These are phyloP conservation scores for Carex arenaria DNA, from an alignment of 202 grass and related monocot genomes.

Conservation along the genomic window DNA sequence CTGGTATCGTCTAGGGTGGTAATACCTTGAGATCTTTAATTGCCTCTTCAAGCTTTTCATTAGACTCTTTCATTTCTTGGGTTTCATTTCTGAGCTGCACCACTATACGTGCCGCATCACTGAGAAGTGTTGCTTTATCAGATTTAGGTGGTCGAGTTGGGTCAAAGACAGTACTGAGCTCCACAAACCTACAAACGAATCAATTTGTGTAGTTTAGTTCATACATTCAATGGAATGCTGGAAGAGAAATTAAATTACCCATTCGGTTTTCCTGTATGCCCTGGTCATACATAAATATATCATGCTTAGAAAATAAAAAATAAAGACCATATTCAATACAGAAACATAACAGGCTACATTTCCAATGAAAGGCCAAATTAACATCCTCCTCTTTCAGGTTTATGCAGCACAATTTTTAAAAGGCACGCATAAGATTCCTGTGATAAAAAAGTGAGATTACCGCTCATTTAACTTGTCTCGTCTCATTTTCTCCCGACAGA, in stretches of 20 bases:
- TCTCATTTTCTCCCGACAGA: conserved; percentile 42
- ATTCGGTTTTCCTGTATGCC: not conserved
- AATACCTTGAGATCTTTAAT: conserved; percentile 50
- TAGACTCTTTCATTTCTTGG: conserved; percentile 42
- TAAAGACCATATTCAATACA: not conserved
- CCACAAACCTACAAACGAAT: conserved; percentile 27
- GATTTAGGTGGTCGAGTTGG: conserved; percentile 26
- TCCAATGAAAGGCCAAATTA: not conserved
- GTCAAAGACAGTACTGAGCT: conserved; percentile 30
- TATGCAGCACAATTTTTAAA: not conserved
- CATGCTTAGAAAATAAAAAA: not conserved
- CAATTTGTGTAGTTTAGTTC: not conserved
- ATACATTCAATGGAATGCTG: not conserved
- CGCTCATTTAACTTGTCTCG: conserved; percentile 44
- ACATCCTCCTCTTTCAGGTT: not conserved
- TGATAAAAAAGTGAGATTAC: conserved; percentile 6
- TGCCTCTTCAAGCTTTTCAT: conserved; percentile 30
- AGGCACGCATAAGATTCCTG: not conserved
- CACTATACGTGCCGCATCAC: conserved; percentile 28
- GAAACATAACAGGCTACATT: not conserved
- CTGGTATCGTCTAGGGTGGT: not conserved
- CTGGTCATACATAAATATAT: not conserved
- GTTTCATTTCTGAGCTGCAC: conserved; percentile 28
- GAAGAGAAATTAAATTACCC: not conserved
- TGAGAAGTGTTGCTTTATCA: conserved; percentile 37